Evolutionary conservation across 176 grass and related monocot species (phyloP).

Genomic region (Zizania latifolia): DNA sequence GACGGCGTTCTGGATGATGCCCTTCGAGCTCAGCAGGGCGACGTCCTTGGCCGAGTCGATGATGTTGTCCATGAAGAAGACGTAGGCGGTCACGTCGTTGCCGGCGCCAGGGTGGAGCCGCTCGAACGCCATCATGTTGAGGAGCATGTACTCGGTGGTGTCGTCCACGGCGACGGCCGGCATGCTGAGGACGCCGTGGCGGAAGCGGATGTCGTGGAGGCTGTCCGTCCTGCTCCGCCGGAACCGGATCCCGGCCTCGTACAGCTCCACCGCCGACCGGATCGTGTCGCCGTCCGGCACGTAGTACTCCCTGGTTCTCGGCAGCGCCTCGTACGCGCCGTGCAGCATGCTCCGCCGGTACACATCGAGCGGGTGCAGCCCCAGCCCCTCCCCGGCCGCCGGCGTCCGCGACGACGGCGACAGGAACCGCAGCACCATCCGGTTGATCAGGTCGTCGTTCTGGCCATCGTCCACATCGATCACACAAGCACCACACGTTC

Average conservation of each 20-base stretch:
- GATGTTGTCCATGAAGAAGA: conserved; percentile 98
- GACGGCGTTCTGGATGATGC: conserved; percentile 68
- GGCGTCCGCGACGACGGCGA: background rate
- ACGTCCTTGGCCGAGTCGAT: conserved; percentile 74
- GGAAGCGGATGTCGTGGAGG: conserved; percentile 62
- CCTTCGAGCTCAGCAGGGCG: conserved; percentile 50
- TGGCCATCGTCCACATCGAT: background rate
- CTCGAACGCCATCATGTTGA: conserved; percentile 95
- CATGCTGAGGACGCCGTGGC: conserved; percentile 42
- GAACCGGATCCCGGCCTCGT: conserved; percentile 77
- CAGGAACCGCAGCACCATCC: conserved; percentile 54
- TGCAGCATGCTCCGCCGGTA: conserved; percentile 47
- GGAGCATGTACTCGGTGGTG: conserved; percentile 74
- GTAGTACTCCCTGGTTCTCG: background rate
- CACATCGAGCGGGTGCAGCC: conserved; percentile 53
- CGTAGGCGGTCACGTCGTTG: conserved; percentile 73
- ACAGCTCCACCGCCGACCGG: conserved; percentile 67
- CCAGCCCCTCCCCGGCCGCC: background rate
- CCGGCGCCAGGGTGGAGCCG: conserved; percentile 66
- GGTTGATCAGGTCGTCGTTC: conserved; percentile 47
- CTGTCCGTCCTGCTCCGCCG: conserved; percentile 24
- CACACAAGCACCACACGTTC: background rate
- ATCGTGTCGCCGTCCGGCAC: conserved; percentile 43
- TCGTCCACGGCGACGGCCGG: conserved; percentile 67
- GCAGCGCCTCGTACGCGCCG: background rate